These are phyloP conservation scores for Talaromyces trachyspermus DNA, from an alignment of 495 filamentous ascomycete genomes.

Conservation along the genomic window DNA sequence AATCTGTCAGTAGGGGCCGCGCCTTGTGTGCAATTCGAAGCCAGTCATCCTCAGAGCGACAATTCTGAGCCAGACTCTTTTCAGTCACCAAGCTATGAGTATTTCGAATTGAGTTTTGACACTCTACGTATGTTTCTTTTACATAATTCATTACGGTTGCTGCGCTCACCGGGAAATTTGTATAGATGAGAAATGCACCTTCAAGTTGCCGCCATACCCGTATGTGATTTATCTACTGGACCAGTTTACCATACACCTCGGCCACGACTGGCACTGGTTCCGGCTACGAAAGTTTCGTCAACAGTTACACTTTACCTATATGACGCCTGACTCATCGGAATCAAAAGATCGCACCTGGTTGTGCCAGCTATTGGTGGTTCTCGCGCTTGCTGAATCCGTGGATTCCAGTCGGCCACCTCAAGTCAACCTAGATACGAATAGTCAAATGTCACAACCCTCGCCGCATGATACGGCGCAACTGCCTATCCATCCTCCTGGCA, in stretches of 20 bases:
- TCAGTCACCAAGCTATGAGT: not conserved
- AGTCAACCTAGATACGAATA: not conserved
- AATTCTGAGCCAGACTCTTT: not conserved
- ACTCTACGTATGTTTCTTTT: not conserved
- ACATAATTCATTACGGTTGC: not conserved
- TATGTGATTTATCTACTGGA: conserved; percentile 5
- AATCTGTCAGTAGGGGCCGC: not conserved
- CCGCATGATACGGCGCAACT: not conserved
- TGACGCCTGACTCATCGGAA: not conserved
- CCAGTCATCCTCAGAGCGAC: too few species aligned
- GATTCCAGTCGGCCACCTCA: not conserved
- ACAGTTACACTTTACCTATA: conserved; percentile 1
- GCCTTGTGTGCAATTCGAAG: not conserved
- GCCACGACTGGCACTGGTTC: conserved; percentile 7
- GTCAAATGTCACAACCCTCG: not conserved
- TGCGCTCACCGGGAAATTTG: not conserved
- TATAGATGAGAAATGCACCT: not conserved
- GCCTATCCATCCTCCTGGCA: not conserved
- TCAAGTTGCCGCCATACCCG: conserved; percentile 5
- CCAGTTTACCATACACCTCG: conserved; percentile 6
- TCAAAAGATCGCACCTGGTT: conserved; percentile 5
- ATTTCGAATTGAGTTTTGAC: not conserved
- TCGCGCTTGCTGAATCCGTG: conserved; percentile 7
- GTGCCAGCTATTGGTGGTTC: conserved; percentile 1
- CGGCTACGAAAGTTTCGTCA: not conserved